Conservation (phyloP, 2,329 filamentous ascomycete genomes). For the Scedosporium apiospermum region DNA sequence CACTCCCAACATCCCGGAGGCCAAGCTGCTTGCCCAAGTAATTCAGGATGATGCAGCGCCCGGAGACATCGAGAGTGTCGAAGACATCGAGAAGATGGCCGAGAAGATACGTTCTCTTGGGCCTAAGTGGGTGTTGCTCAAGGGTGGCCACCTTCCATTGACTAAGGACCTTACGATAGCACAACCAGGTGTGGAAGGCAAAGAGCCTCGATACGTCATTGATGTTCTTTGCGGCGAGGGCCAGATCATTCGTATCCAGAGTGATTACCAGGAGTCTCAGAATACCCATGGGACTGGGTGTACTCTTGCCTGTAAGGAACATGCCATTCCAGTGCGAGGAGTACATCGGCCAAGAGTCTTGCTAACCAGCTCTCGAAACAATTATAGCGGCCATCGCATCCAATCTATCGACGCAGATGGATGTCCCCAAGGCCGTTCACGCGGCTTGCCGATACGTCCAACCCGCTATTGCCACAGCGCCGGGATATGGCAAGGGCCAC, state of each 20-base stretch:
- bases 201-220: conserved; percentile 48
- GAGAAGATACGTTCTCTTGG: conserved; percentile 58
- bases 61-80: conserved; percentile 37
- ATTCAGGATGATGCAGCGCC: conserved; percentile 27
- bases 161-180: conserved; percentile 52
- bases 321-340: not conserved
- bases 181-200: conserved; percentile 42
- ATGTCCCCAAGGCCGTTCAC: conserved; percentile 50
- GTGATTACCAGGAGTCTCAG: conserved; percentile 58
- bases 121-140: conserved; percentile 72
- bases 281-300: conserved; percentile 96
- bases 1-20: conserved; percentile 73
- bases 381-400: conserved; percentile 59
- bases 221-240: conserved; percentile 64
- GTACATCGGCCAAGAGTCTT: not conserved
- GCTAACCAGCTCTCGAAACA: not conserved
- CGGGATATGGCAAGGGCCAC: conserved; percentile 53
- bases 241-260: conserved; percentile 54
- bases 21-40: conserved; percentile 46
- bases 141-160: conserved; percentile 84
- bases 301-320: conserved; percentile 68
- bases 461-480: conserved; percentile 57
- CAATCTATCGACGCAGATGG: conserved; percentile 53
- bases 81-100: conserved; percentile 61
- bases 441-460: conserved; percentile 64